A percentile compares a stretch with the other conserved stretches of the same genome.
phyloP scores from a whole-genome alignment of 1,284 basidiomycete genomes.

The Fomitiporia mediterranea region DNA sequence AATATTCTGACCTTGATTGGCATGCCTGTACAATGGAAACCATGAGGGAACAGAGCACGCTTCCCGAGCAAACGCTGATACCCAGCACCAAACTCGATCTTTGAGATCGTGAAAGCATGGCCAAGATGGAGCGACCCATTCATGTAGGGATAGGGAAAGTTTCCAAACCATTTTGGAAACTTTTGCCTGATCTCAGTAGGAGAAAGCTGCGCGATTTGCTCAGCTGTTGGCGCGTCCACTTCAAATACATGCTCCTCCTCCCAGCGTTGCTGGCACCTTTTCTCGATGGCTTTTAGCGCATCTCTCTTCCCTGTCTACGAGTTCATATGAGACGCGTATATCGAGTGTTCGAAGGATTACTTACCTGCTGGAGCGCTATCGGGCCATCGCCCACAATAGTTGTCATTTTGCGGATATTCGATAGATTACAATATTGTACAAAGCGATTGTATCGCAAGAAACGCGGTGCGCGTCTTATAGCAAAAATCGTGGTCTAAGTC shows the following conservation, averaged over 20 bases:
- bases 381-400: constrained; percentile 16
- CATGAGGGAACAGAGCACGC: constrained; percentile 91
- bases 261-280: constrained; percentile 83
- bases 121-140: constrained; percentile 97
- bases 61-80: constrained; percentile 96
- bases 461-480: constrained; percentile 6
- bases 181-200: constrained; percentile 60
- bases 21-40: constrained; percentile 97
- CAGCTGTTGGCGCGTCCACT: constrained; percentile 71
- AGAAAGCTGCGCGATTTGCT: constrained; percentile 61
- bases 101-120: constrained; percentile 97
- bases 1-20: constrained; percentile 85
- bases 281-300: constrained; percentile 77
- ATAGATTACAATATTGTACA: constrained; percentile 12
- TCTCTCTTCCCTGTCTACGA: constrained; percentile 93
- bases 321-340: background rate
- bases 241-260: constrained; percentile 71
- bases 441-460: constrained; percentile 11
- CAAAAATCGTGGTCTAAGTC: constrained; percentile 4
- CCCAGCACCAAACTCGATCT: constrained; percentile 96
- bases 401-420: constrained; percentile 5
- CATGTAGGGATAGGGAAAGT: constrained; percentile 97
- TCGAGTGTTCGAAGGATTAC: background rate
- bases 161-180: constrained; percentile 96
- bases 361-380: constrained; percentile 33